Percentiles rank a stretch among this genome's conserved stretches.
phyloP scores from a whole-genome alignment of 768 basidiomycete species.

The Nidularia sp. region DNA sequence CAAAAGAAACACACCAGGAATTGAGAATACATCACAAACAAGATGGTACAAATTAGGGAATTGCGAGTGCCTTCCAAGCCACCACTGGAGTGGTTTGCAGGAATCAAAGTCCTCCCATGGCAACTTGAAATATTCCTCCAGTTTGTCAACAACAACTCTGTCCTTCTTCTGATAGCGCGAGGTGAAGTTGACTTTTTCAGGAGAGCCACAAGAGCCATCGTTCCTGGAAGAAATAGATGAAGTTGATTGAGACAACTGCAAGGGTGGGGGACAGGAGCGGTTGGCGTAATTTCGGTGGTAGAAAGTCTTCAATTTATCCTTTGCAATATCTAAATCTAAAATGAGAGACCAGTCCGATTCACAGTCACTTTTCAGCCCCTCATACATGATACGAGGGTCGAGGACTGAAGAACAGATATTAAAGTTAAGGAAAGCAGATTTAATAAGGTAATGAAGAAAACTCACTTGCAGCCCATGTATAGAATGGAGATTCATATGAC shows the following conservation, averaged over 20 bases:
- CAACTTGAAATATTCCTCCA: conserved; percentile 17
- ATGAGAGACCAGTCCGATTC: conserved; percentile 8
- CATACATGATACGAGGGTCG: conserved; percentile 22
- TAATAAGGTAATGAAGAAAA: background rate
- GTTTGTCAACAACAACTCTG: conserved; percentile 8
- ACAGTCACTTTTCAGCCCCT: conserved; percentile 15
- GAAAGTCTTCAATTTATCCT: background rate
- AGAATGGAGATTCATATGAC: conserved; percentile 23
- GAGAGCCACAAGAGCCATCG: background rate
- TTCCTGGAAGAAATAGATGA: no score
- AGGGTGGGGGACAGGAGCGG: background rate
- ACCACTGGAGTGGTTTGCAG: conserved; percentile 26
- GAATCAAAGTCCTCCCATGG: conserved; percentile 17
- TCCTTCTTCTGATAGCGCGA: background rate
- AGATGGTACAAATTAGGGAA: conserved; percentile 22
- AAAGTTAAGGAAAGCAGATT: background rate
- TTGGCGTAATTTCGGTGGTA: background rate
- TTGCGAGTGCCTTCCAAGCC: conserved; percentile 12
- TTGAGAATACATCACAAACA: conserved; percentile 19
- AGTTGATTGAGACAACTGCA: background rate
- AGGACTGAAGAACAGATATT: conserved; percentile 16
- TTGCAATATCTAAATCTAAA: conserved; percentile 1
- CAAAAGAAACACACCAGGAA: conserved; percentile 19
- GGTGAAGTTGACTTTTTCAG: background rate
- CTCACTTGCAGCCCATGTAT: conserved; percentile 23